Evolutionary conservation across 2,329 filamentous ascomycete species (phyloP).

Genomic region (Sordariomycetes sp.): DNA sequence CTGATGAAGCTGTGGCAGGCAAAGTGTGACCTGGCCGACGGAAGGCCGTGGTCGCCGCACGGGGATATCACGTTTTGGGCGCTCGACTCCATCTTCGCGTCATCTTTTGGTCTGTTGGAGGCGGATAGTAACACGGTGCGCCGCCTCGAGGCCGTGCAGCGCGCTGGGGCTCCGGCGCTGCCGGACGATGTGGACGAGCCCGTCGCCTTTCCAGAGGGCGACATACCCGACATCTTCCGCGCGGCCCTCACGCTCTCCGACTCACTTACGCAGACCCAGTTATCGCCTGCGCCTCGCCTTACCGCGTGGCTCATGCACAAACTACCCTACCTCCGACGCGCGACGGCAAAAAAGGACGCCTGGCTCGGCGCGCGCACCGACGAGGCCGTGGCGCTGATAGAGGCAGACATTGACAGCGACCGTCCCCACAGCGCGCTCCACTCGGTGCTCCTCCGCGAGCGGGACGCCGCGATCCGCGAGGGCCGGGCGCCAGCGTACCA

Average conservation of each 20-base stretch:
- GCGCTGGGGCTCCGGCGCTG: not conserved
- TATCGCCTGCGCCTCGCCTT: conserved; percentile 14
- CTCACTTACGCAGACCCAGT: conserved; percentile 14
- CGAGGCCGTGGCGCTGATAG: conserved; percentile 12
- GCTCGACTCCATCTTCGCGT: conserved; percentile 17
- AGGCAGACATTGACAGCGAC: conserved; percentile 9
- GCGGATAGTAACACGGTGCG: conserved; percentile 11
- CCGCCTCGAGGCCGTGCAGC: conserved; percentile 10
- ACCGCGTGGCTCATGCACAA: conserved; percentile 15
- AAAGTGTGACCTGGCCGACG: conserved; percentile 16
- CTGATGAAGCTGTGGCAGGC: conserved; percentile 19
- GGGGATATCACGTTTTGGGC: conserved; percentile 15
- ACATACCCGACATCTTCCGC: not conserved
- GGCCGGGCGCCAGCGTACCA: conserved; percentile 13
- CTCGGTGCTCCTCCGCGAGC: conserved; percentile 17
- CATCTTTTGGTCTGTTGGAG: conserved; percentile 14
- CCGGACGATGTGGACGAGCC: not conserved
- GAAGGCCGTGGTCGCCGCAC: conserved; percentile 11
- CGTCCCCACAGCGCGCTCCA: conserved; percentile 16
- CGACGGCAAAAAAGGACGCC: conserved; percentile 13
- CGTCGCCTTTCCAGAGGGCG: not conserved
- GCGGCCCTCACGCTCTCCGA: conserved; percentile 15
- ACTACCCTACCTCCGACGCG: conserved; percentile 14
- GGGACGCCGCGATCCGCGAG: conserved; percentile 14
- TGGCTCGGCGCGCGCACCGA: not conserved